A percentile compares a stretch with the other conserved stretches of the same genome.
Conservation (phyloP, 345 rosid species). For the Boechera retrofracta region DNA sequence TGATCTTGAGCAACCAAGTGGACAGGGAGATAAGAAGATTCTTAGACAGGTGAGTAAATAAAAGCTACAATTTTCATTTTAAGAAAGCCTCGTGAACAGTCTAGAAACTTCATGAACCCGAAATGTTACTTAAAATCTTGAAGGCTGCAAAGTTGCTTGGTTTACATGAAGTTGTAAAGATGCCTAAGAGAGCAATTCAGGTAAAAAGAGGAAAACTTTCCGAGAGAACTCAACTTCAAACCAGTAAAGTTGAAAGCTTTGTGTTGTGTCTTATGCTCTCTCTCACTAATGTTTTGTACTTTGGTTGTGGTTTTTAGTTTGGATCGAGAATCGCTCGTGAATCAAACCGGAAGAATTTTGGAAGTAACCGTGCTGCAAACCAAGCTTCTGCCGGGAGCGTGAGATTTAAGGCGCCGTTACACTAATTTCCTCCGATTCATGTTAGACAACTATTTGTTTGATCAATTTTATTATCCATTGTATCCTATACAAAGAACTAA, state of each 20-base stretch:
- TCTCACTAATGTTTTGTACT: background rate
- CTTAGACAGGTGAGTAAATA: constrained; percentile 70
- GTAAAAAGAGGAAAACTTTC: constrained; percentile 41
- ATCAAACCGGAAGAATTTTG: constrained; percentile 84
- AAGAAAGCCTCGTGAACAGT: background rate
- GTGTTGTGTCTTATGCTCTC: background rate
- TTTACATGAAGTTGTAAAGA: constrained; percentile 68
- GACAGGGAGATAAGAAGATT: constrained; percentile 94
- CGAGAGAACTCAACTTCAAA: background rate
- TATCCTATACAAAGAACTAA: constrained; percentile 16
- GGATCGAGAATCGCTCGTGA: constrained; percentile 96
- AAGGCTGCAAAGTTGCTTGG: constrained; percentile 90
- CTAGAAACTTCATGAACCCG: background rate
- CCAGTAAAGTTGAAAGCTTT: constrained; percentile 29
- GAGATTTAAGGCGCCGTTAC: constrained; percentile 43
- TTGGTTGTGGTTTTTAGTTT: constrained; percentile 54
- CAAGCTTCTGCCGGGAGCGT: constrained; percentile 91
- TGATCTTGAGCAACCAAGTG: constrained; percentile 88
- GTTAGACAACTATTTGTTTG: background rate
- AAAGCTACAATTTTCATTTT: background rate
- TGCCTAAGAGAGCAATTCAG: constrained; percentile 97
- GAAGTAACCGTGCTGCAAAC: constrained; percentile 95
- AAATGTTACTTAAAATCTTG: constrained; percentile 9
- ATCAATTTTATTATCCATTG: background rate
- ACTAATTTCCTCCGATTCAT: background rate